Percentiles rank a stretch among this genome's conserved stretches.
phyloP scores from a whole-genome alignment of 73 alveolate genomes.

The Paramecium sonneborni region DNA sequence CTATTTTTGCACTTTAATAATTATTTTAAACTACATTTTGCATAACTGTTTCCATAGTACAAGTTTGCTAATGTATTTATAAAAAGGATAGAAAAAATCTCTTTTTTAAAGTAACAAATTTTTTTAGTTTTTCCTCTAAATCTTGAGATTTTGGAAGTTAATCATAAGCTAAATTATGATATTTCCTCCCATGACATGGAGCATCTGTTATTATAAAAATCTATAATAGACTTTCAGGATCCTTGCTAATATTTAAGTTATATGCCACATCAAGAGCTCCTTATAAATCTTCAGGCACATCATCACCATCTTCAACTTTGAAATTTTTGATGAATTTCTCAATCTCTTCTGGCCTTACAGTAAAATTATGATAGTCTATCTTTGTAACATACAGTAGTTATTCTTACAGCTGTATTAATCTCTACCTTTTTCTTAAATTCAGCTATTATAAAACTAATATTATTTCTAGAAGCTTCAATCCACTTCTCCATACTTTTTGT shows the following conservation, averaged over 20 bases:
- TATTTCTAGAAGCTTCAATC: background rate
- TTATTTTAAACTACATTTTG: background rate
- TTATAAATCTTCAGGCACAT: slow-evolving; percentile 17
- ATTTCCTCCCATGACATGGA: slow-evolving; percentile 24
- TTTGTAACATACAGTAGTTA: background rate
- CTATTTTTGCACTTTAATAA: background rate
- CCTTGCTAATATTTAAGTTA: background rate
- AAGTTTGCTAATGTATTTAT: too few species aligned
- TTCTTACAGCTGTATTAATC: background rate
- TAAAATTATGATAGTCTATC: background rate
- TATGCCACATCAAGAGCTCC: slow-evolving; percentile 17
- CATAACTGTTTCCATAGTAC: background rate
- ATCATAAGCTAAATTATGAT: background rate
- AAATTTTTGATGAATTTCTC: background rate
- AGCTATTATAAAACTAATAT: background rate
- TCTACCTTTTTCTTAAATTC: background rate
- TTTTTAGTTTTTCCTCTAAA: background rate
- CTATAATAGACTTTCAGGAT: background rate
- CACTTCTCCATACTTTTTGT: background rate
- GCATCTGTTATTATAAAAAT: slow-evolving; percentile 12
- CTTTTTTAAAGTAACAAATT: background rate
- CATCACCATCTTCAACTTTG: background rate
- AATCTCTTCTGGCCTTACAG: background rate
- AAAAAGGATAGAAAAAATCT: background rate
- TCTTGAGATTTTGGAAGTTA: background rate